Conservation (phyloP, 148 eudicot genomes). For the Mesembryanthemum crystallinum region DNA sequence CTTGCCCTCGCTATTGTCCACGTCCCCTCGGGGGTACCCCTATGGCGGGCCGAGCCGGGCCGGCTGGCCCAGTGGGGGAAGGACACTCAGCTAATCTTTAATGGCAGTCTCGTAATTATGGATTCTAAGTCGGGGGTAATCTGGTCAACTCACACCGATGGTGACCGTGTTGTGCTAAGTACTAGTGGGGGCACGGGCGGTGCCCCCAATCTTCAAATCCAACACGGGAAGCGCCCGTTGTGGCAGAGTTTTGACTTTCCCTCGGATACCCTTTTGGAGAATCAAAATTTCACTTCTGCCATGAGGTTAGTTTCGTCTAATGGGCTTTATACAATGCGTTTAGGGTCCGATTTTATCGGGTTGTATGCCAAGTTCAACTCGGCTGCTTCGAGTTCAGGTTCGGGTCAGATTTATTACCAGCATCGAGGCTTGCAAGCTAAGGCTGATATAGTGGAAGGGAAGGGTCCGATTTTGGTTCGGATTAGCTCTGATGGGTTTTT, state of each 20-base stretch:
- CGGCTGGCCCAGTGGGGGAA: slow-evolving; percentile 49
- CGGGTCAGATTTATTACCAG: slow-evolving; percentile 55
- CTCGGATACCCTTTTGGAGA: slow-evolving; percentile 71
- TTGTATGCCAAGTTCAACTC: slow-evolving; percentile 53
- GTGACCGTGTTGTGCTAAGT: slow-evolving; percentile 59
- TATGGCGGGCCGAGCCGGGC: slow-evolving; percentile 54
- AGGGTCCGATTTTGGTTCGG: slow-evolving; percentile 55
- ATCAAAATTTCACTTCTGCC: slow-evolving; percentile 77
- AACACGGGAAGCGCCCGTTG: slow-evolving; percentile 10
- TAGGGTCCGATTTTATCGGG: slow-evolving; percentile 69
- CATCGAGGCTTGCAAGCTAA: slow-evolving; percentile 70
- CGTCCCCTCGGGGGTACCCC: slow-evolving; percentile 52
- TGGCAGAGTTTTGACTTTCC: slow-evolving; percentile 92
- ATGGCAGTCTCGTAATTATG: slow-evolving; percentile 77
- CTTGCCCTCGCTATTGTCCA: slow-evolving; percentile 72
- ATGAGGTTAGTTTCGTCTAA: slow-evolving; percentile 67
- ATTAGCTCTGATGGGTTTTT: slow-evolving; percentile 68
- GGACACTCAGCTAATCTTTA: slow-evolving; percentile 46
- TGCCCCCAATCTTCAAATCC: slow-evolving; percentile 52
- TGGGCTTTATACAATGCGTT: slow-evolving; percentile 63
- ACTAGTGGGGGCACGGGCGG: background rate
- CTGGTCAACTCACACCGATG: slow-evolving; percentile 72
- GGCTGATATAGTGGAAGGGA: slow-evolving; percentile 41
- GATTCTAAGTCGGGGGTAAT: slow-evolving; percentile 53
- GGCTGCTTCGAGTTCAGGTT: slow-evolving; percentile 4